Evolutionary conservation across 176 grass and related monocot genomes (phyloP), one percentile per base, ranked within the genome.

Genomic region (Guadua angustifolia): DNA sequence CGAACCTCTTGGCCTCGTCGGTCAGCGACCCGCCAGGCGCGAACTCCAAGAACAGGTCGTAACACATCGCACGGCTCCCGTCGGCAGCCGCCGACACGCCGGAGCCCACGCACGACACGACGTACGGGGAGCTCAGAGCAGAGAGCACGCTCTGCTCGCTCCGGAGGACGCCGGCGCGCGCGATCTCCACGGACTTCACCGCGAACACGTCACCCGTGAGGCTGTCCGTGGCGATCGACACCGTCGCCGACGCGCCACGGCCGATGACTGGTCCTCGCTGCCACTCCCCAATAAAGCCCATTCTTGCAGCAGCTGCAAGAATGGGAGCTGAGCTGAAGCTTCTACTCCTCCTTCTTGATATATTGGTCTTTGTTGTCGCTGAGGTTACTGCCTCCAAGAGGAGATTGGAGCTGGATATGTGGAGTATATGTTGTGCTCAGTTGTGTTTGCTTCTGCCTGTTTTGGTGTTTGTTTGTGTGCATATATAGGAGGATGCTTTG

Each of bases 31-130:
- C 89, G 39, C 85, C 75, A 4, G 75, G 22, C 32, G 89, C 89
- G 69, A 81, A 87, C 85, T 91, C 85, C 40, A 89, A 25, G 76
- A 89, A 85, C 51, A 89, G 40, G 46, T 89, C 64, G 67, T 60
- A 85, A 15, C 45, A n/a, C 39, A 16, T 0, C 25, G 16, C 26
- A 0, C 60, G 32, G 44, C 21, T 47, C 39, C 66, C 77, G 12
- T 73, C 74, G 29, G n/a, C 61, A 36, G 62, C 63, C 10, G 1
- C 80, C 63, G 80, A 76, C 35, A 35, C 46, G 50, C 4, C 76
- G 62, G 64, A 69, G 70, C 88, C 88, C 9, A 71, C 70, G 88
- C 63, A 81, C 29, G 82, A 42, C 70, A 89, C 66, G 21, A 89
- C 66, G 69, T 77, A 75, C 18, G 82, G 77, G 22, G 82, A 70